These are phyloP conservation scores for Suillus weaverae DNA, from an alignment of 768 basidiomycete species.

Conservation along the genomic window DNA sequence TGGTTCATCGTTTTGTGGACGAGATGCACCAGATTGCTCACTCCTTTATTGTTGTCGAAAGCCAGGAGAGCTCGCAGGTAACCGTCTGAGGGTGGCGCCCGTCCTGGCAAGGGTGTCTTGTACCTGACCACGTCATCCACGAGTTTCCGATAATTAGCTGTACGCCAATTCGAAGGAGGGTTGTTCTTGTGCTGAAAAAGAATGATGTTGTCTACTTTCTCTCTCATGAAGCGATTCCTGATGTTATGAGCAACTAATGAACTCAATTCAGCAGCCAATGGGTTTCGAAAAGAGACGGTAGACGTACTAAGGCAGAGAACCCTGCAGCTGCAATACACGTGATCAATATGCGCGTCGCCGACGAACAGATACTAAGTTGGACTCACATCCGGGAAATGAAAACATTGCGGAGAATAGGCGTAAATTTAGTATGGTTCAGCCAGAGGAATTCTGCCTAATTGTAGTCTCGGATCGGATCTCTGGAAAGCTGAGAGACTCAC, in stretches of 20 bases:
- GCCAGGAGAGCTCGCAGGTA: conserved; percentile 18
- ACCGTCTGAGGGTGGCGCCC: neutral
- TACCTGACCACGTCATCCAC: conserved; percentile 9
- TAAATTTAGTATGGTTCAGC: conserved; percentile 15
- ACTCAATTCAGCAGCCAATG: neutral
- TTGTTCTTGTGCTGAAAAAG: conserved; percentile 12
- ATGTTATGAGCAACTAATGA: conserved; percentile 37
- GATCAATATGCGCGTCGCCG: neutral
- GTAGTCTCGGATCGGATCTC: neutral
- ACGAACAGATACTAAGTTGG: neutral
- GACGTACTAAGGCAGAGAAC: conserved; percentile 48
- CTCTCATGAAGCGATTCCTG: neutral
- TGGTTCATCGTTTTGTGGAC: conserved; percentile 18
- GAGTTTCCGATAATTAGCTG: conserved; percentile 14
- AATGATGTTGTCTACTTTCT: conserved; percentile 10
- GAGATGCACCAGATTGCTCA: conserved; percentile 25
- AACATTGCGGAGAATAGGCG: conserved; percentile 29
- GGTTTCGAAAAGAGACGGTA: neutral
- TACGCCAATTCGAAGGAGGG: neutral
- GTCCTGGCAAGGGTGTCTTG: neutral
- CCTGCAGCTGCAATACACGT: conserved; percentile 40
- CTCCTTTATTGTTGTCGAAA: conserved; percentile 16
- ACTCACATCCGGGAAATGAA: conserved; percentile 54
- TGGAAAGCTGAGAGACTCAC: conserved; percentile 18
- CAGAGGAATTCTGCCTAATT: neutral